phyloP scores from a whole-genome alignment of 148 eudicot genomes.

The Fagopyrum tataricum region DNA sequence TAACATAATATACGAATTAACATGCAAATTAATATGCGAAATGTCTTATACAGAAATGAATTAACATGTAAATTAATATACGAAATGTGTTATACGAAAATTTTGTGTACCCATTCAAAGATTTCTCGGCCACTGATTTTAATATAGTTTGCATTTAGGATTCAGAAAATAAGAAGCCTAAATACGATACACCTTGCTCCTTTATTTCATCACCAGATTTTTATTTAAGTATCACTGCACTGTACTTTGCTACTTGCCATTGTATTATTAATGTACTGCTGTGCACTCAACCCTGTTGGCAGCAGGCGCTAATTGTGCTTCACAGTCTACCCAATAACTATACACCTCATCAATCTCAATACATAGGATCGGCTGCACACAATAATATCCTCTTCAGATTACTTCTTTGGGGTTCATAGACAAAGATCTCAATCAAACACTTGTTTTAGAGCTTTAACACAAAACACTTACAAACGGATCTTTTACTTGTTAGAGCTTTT shows the following conservation, averaged over 20 bases:
- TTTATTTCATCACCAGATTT: slow-evolving; percentile 3
- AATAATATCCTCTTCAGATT: background rate
- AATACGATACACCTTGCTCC: background rate
- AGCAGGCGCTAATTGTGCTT: background rate
- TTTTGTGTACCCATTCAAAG: too few relatives aligned
- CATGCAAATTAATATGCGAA: too few relatives aligned
- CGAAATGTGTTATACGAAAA: too few relatives aligned
- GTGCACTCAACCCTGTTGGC: background rate
- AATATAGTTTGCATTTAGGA: too few relatives aligned
- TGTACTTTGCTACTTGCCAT: background rate
- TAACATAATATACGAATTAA: too few relatives aligned
- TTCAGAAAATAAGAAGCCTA: too few relatives aligned
- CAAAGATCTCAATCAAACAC: background rate
- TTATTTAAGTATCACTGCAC: background rate
- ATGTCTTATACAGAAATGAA: too few relatives aligned
- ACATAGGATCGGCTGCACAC: background rate
- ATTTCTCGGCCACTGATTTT: too few relatives aligned
- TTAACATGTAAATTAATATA: too few relatives aligned
- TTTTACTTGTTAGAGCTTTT: too few relatives aligned
- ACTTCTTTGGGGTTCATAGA: background rate
- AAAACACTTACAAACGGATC: background rate
- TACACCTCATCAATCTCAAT: background rate
- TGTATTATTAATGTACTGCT: background rate
- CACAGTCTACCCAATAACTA: background rate
- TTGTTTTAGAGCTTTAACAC: background rate